Evolutionary conservation across 306 rosid species (phyloP), one percentile per base, ranked within the genome.

Genomic region (Luffa acutangula): DNA sequence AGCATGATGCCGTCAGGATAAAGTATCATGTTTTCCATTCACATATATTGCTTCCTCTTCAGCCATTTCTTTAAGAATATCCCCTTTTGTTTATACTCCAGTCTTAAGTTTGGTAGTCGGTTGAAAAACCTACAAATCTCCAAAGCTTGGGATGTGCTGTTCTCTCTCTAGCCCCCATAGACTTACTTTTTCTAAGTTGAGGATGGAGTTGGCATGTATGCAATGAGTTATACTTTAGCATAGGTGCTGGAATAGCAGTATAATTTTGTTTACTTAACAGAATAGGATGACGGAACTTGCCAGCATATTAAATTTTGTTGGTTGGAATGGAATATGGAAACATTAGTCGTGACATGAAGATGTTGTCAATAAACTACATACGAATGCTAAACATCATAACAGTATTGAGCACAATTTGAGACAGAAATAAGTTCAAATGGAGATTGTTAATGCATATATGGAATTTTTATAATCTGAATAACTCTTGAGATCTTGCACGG

Each of bases 401-500:
- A 5, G n/a, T 1, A 7, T 51, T 49, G 3, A 49, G 3, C 78
- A 51, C 17, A 74, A 51, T 34, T 33, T 48, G 45, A 31, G 62
- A 51, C 39, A 49, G 62, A 7, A 72, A 48, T 72, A 25, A 12
- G 41, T 72, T 73, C 25, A 45, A 33, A 56, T 76, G 67, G 17
- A 18, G 51, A 76, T 53, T 37, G 78, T 17, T 75, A 34, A 60
- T 78, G 74, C 75, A 66, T 57, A 80, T 31, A 6, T 14, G 15
- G 15, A 39, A 9, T 76, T 41, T 33, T 81, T 57, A 46, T 48
- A 42, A 82, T 54, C 36, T 80, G 20, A 43, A 78, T 75, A 34
- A 20, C 11, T 9, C 3, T 76, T 76, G 78, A 74, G 77, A 82
- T 81, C 57, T 79, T 10, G 43, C 75, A 80, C 71, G 41, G 66